Evolutionary conservation across 1,139 yeast genomes (phyloP), one percentile per base, ranked within the genome.

Genomic region (Sugiyamaella xylanicola): DNA sequence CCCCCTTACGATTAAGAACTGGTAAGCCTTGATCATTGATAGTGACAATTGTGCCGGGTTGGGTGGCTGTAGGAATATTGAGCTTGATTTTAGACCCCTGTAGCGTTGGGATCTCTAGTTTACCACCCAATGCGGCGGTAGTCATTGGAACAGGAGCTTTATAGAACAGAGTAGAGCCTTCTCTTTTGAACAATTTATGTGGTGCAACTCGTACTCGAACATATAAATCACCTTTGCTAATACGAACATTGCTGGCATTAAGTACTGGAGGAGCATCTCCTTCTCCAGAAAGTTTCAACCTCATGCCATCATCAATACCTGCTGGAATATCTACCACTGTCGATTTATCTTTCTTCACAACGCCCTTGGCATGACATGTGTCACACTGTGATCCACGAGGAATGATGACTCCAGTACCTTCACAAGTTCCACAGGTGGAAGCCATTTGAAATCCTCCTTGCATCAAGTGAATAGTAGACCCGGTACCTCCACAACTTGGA

Each of bases 371-470:
- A 62, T 85, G 92, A 74, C 99, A 93, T 0, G 85, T 72, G 1
- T 72, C 70, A 78, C 99, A 93, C 59, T 84, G 83, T 65, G 91
- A 92, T 16, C 78, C 75, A 41, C 81, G 77, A 48, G 85, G 81
- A 53, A 91, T 84, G 3, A 78, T 79, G 1, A 90, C 95, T 54
- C 99, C 99, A 2, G 88, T 76, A 45, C 99, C 99, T 51, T 80
- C 84, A 78, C 99, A 93, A 1, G 85, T 76, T 53, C 80, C 80
- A 79, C 99, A 93, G 13, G 97, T 90, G 2, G 96, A 85, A 1
- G 96, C 85, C 97, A 95, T 91, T 66, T 92, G 97, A 82, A 93
- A 95, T 0, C 98, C 98, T 8, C 96, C 97, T 64, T 85, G 86
- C 70, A 91, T 80, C 56, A 83, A 77, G 67, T 92, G 97, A 20